phyloP scores from a whole-genome alignment of 2,329 filamentous ascomycete species.

The Beauveria brongniartii region DNA sequence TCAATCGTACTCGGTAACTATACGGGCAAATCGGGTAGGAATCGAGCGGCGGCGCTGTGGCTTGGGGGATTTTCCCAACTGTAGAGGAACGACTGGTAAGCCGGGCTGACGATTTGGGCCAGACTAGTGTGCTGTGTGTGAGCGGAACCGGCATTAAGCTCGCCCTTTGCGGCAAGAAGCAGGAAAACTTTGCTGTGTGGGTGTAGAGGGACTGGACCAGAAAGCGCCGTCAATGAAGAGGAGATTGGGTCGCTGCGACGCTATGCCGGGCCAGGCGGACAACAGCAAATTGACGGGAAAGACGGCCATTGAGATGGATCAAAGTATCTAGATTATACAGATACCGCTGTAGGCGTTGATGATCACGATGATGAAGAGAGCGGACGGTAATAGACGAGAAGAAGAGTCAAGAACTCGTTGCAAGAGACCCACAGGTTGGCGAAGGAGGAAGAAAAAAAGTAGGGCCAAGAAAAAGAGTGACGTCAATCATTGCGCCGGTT shows the following conservation, averaged over 20 bases:
- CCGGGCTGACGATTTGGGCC: neutral
- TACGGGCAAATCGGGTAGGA: constrained; percentile 4
- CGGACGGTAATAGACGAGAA: neutral
- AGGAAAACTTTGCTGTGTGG: neutral
- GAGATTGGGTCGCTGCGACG: too few relatives aligned
- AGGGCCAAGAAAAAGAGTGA: neutral
- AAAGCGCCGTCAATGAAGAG: neutral
- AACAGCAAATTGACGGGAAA: too few relatives aligned
- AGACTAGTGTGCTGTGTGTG: neutral
- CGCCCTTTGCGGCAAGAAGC: neutral
- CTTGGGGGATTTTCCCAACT: neutral
- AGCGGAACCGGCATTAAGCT: constrained; percentile 1
- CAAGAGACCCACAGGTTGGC: neutral
- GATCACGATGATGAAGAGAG: neutral
- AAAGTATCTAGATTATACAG: neutral
- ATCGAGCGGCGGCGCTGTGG: constrained; percentile 1
- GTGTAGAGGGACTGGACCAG: neutral
- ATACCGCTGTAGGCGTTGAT: neutral
- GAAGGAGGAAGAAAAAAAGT: neutral
- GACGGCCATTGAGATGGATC: neutral
- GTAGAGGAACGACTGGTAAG: neutral
- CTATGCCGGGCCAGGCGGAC: too few relatives aligned
- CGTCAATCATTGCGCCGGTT: constrained; percentile 4
- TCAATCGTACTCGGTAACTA: neutral
- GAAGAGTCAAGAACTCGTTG: neutral